Percentiles rank a stretch among this genome's conserved stretches.
phyloP scores from a whole-genome alignment of 805 yeast genomes.

The Starmerella bombicola region DNA sequence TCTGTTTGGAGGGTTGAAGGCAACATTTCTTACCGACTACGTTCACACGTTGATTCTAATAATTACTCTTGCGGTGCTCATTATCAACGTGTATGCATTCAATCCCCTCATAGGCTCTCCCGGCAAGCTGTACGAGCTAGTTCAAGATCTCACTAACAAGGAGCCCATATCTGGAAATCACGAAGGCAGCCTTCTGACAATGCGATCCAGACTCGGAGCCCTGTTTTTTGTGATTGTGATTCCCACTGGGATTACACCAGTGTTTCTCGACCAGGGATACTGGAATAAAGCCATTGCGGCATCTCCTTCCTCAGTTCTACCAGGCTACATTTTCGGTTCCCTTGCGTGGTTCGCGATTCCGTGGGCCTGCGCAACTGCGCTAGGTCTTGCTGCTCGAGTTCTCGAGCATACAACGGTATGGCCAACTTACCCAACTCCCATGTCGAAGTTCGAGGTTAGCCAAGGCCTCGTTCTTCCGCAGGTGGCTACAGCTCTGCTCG shows the following conservation, averaged over 20 bases:
- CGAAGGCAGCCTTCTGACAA: slow-evolving; percentile 34
- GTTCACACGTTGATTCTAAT: slow-evolving; percentile 39
- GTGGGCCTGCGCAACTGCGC: slow-evolving; percentile 27
- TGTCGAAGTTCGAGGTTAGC: slow-evolving; percentile 52
- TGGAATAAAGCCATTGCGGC: slow-evolving; percentile 37
- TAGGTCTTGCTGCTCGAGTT: slow-evolving; percentile 33
- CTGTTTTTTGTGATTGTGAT: slow-evolving; percentile 30
- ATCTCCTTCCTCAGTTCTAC: slow-evolving; percentile 32
- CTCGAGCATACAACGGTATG: slow-evolving; percentile 54
- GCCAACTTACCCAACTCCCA: slow-evolving; percentile 63
- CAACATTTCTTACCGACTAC: slow-evolving; percentile 43
- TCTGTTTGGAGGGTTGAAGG: slow-evolving; percentile 39
- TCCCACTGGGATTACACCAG: slow-evolving; percentile 25
- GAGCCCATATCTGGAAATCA: slow-evolving; percentile 29
- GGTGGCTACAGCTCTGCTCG: slow-evolving; percentile 68
- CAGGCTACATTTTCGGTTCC: slow-evolving; percentile 38
- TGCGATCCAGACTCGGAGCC: slow-evolving; percentile 26
- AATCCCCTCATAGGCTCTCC: slow-evolving; percentile 36
- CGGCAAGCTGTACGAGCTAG: slow-evolving; percentile 34
- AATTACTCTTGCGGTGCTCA: slow-evolving; percentile 29
- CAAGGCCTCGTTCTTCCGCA: slow-evolving; percentile 53
- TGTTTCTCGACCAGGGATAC: slow-evolving; percentile 26
- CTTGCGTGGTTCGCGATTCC: slow-evolving; percentile 38
- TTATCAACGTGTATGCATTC: slow-evolving; percentile 30
- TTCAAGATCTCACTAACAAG: slow-evolving; percentile 29